Conservation (phyloP, 805 yeast species). For the Deakozyma indianensis region DNA sequence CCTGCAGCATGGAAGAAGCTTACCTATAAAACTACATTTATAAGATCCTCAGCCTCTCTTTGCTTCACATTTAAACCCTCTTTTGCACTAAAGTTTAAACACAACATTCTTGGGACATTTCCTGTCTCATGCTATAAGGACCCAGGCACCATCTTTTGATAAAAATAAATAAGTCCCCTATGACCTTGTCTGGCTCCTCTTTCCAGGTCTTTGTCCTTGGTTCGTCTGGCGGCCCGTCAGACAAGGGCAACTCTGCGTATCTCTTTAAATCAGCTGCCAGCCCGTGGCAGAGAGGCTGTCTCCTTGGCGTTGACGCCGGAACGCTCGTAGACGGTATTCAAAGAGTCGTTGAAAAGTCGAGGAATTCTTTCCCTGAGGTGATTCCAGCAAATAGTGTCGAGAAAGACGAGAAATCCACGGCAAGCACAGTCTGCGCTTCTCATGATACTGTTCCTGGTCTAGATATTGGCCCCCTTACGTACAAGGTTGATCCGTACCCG, state of each 20-base stretch:
- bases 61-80: no score
- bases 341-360: background rate
- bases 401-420: background rate
- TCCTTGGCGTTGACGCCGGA: conserved; percentile 69
- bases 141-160: no score
- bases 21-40: no score
- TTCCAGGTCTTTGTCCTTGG: conserved; percentile 26
- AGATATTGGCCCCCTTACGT: background rate
- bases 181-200: background rate
- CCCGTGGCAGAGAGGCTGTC: conserved; percentile 28
- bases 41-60: no score
- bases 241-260: conserved; percentile 52
- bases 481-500: background rate
- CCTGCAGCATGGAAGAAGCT: no score
- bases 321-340: conserved; percentile 31
- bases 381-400: background rate
- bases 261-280: conserved; percentile 42
- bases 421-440: background rate
- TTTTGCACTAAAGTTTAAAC: no score
- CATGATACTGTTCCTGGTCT: background rate
- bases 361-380: background rate
- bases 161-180: background rate
- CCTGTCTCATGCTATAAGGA: no score
- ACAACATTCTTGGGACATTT: no score
- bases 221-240: conserved; percentile 75